A percentile compares a stretch with the other conserved stretches of the same genome.
Conservation (phyloP, 2,329 filamentous ascomycete species). For the Monosporascus sp. region DNA sequence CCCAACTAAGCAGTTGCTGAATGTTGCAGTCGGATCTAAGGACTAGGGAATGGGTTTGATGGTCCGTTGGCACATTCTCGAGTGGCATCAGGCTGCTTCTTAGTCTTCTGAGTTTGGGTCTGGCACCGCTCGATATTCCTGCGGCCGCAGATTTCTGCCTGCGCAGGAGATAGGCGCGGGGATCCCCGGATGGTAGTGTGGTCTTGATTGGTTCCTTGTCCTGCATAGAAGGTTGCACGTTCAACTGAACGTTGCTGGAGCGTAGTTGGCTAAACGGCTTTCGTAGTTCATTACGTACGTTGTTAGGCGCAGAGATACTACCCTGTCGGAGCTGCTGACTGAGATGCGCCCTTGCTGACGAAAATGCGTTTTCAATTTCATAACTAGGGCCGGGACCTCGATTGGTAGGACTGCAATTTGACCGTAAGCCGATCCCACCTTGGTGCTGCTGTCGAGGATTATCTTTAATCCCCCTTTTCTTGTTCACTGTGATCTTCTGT, state of each 20-base stretch:
- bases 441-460: conserved; percentile 2
- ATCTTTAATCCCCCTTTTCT: conserved; percentile 2
- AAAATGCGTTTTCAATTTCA: conserved; percentile 7
- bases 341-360: conserved; percentile 9
- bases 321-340: conserved; percentile 11
- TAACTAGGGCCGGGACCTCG: not conserved
- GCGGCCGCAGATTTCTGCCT: conserved; percentile 25
- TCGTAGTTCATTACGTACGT: not conserved
- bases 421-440: not conserved
- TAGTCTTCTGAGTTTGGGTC: conserved; percentile 17
- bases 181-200: conserved; percentile 19
- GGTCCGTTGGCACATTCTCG: conserved; percentile 17
- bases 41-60: conserved; percentile 13
- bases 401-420: not conserved
- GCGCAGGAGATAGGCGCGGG: conserved; percentile 27
- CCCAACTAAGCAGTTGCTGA: conserved; percentile 5
- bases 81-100: conserved; percentile 26
- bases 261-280: conserved; percentile 7
- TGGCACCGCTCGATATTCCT: conserved; percentile 4
- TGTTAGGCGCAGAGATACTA: not conserved
- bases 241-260: conserved; percentile 1
- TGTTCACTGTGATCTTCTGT: conserved; percentile 21
- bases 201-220: conserved; percentile 22
- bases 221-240: conserved; percentile 1
- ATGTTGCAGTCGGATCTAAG: conserved; percentile 4